A percentile compares a stretch with the other conserved stretches of the same genome.
Conservation (phyloP, 2,329 filamentous ascomycete species). For the Nothophaeocryptopus gaeumannii region DNA sequence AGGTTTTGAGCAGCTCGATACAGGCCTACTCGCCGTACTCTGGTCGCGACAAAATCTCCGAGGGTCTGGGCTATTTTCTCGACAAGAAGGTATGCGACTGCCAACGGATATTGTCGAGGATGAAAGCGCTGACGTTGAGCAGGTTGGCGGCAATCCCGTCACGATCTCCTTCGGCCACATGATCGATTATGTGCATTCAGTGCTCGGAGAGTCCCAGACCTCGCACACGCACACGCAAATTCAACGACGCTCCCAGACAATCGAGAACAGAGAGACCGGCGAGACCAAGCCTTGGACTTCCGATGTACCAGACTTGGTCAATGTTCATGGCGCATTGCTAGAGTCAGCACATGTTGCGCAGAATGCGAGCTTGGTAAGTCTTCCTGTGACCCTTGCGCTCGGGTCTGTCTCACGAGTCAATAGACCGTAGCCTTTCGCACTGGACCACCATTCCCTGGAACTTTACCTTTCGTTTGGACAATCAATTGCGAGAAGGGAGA, state of each 20-base stretch:
- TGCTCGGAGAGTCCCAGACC: constrained; percentile 24
- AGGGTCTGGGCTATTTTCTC: constrained; percentile 25
- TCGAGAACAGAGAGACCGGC: constrained; percentile 11
- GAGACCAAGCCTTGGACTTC: constrained; percentile 11
- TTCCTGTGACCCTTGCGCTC: background rate
- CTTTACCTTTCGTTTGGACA: constrained; percentile 23
- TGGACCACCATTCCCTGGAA: constrained; percentile 25
- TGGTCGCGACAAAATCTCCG: constrained; percentile 18
- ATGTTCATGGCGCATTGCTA: constrained; percentile 22
- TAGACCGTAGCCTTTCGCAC: constrained; percentile 18
- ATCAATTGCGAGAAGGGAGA: constrained; percentile 28
- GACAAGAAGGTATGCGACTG: constrained; percentile 14
- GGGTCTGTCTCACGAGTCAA: background rate
- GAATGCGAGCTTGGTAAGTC: constrained; percentile 19
- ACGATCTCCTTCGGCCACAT: constrained; percentile 28
- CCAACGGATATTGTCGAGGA: too few species aligned
- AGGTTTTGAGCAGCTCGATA: constrained; percentile 33
- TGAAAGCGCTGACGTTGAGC: too few species aligned
- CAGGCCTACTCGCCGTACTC: constrained; percentile 9
- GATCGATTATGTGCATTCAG: constrained; percentile 26
- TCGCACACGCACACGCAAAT: constrained; percentile 23
- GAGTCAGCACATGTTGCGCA: constrained; percentile 11
- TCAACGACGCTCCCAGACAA: constrained; percentile 18
- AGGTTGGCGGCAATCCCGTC: constrained; percentile 24
- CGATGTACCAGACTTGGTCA: constrained; percentile 28